Conservation (phyloP, 164 flowering plant species). For the Annona cherimola region DNA sequence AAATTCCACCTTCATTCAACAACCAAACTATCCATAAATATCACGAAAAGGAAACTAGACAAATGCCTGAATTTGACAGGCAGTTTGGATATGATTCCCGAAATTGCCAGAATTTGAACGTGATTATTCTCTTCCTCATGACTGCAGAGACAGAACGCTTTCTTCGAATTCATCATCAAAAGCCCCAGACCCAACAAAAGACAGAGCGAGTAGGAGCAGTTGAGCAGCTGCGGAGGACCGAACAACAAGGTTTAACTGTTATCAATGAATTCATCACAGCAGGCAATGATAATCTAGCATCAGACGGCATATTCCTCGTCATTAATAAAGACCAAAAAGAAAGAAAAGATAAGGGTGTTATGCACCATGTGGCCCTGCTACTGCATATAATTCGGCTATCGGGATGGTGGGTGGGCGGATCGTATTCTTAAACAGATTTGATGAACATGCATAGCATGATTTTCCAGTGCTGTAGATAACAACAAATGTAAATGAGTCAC, state of each 20-base stretch:
- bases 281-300: not conserved
- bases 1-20: not conserved
- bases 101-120: not conserved
- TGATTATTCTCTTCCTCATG: not conserved
- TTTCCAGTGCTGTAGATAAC: not conserved
- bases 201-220: not conserved
- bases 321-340: slow-evolving; percentile 2
- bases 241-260: not conserved
- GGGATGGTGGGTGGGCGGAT: not conserved
- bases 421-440: not conserved
- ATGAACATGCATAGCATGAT: not conserved
- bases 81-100: not conserved
- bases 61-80: not conserved
- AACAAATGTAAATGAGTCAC: not conserved
- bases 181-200: not conserved
- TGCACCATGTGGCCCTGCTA: not conserved
- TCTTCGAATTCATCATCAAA: not conserved
- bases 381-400: not conserved
- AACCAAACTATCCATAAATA: not conserved
- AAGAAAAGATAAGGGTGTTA: not conserved
- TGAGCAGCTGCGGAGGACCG: too few species aligned
- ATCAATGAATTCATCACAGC: slow-evolving; percentile 2
- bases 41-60: not conserved
- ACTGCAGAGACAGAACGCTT: not conserved
- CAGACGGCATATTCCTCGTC: not conserved